Conservation (phyloP, 2,329 filamentous ascomycete genomes). For the Juglanconis sp. region DNA sequence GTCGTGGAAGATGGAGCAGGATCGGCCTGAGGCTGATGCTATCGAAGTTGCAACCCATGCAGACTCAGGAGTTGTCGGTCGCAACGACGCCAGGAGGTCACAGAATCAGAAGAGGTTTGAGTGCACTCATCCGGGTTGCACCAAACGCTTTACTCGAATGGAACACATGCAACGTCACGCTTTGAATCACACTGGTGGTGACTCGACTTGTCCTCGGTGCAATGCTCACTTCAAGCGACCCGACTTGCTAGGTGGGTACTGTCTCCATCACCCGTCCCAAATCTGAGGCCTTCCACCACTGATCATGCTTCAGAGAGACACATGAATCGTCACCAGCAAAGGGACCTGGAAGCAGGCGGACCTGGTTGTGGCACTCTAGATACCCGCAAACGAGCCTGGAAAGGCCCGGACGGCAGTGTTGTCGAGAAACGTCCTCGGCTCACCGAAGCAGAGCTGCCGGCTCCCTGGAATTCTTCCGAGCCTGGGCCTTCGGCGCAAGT, state of each 20-base stretch:
- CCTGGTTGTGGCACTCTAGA: slow-evolving; percentile 48
- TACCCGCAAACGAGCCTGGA: slow-evolving; percentile 55
- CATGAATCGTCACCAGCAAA: slow-evolving; percentile 50
- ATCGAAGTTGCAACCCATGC: slow-evolving; percentile 1
- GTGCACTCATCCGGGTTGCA: slow-evolving; percentile 45
- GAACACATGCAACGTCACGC: slow-evolving; percentile 58
- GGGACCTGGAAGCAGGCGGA: slow-evolving; percentile 53
- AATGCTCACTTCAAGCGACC: slow-evolving; percentile 59
- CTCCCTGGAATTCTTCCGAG: slow-evolving; percentile 7
- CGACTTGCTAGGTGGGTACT: slow-evolving; percentile 51
- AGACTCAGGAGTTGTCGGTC: background rate
- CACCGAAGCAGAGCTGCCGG: slow-evolving; percentile 1
- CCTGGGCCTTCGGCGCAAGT: slow-evolving; percentile 3
- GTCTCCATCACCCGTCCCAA: background rate
- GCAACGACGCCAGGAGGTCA: background rate
- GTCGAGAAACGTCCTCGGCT: slow-evolving; percentile 39
- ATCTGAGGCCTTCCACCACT: background rate
- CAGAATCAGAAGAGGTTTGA: slow-evolving; percentile 19
- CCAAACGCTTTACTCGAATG: slow-evolving; percentile 52
- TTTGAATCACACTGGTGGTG: slow-evolving; percentile 52
- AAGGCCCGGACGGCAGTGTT: slow-evolving; percentile 49
- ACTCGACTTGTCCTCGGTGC: slow-evolving; percentile 56
- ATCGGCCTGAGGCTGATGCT: background rate
- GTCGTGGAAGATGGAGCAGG: slow-evolving; percentile 7
- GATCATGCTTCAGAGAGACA: slow-evolving; percentile 48